Evolutionary conservation across 768 basidiomycete species (phyloP).

Genomic region (Mycena floridula): DNA sequence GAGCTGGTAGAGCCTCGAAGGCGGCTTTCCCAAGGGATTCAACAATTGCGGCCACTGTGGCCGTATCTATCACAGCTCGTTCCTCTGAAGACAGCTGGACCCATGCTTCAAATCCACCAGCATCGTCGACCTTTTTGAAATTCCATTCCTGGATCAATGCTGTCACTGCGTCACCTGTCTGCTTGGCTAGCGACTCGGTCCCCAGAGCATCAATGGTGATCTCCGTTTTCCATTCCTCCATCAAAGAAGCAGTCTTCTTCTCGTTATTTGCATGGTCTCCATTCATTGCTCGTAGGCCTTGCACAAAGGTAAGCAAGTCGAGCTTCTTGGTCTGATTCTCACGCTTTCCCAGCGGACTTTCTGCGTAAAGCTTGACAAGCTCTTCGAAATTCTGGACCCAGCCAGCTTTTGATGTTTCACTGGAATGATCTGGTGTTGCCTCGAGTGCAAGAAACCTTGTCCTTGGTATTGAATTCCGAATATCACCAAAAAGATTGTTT

Average conservation of each 20-base stretch:
- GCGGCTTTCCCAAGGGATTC: slow-evolving; percentile 9
- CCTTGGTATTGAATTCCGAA: neutral
- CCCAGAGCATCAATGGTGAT: slow-evolving; percentile 4
- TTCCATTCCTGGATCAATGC: slow-evolving; percentile 2
- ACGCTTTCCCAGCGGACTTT: neutral
- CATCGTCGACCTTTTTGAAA: slow-evolving; percentile 6
- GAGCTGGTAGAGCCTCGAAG: slow-evolving; percentile 8
- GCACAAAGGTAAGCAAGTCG: neutral
- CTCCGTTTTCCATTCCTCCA: slow-evolving; percentile 3
- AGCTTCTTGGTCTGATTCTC: no score
- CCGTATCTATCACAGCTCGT: slow-evolving; percentile 1
- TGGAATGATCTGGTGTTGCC: neutral
- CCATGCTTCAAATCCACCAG: slow-evolving; percentile 13
- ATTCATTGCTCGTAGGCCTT: no score
- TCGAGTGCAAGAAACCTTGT: neutral
- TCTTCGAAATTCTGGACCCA: slow-evolving; percentile 8
- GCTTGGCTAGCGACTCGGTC: slow-evolving; percentile 6
- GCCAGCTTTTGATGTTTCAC: no score
- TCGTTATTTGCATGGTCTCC: no score
- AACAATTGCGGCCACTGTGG: slow-evolving; percentile 3
- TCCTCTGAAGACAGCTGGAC: slow-evolving; percentile 10
- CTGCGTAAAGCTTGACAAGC: slow-evolving; percentile 2
- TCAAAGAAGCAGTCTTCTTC: slow-evolving; percentile 12
- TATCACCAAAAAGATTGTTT: no score
- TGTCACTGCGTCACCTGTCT: slow-evolving; percentile 1